phyloP scores from a whole-genome alignment of 805 yeast genomes.

The Monosporozyma aerobia region DNA sequence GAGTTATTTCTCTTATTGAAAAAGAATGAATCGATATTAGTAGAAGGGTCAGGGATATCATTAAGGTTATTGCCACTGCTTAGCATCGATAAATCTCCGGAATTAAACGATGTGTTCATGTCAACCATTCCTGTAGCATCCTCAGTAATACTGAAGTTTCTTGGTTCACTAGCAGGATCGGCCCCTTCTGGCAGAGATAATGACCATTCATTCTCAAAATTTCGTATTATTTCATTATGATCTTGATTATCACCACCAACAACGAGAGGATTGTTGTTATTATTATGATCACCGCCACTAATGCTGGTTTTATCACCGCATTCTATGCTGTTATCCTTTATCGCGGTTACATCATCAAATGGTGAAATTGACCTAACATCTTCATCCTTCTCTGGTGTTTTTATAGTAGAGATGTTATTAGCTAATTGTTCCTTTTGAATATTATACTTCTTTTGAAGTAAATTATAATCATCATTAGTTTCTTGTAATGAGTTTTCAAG shows the following conservation, averaged over 20 bases:
- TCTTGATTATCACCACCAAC: background rate
- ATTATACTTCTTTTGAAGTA: conserved; percentile 20
- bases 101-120: background rate
- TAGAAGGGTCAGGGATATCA: conserved; percentile 22
- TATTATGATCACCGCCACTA: background rate
- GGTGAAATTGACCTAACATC: background rate
- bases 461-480: conserved; percentile 21
- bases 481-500: conserved; percentile 18
- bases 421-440: conserved; percentile 20
- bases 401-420: conserved; percentile 3
- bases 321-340: background rate
- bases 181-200: background rate
- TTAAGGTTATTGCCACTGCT: background rate
- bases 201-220: conserved; percentile 4
- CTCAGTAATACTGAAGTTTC: background rate
- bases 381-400: background rate
- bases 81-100: background rate
- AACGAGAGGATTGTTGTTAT: background rate
- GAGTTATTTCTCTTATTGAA: conserved; percentile 2
- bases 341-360: background rate
- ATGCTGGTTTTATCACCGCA: background rate
- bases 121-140: background rate
- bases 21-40: conserved; percentile 10
- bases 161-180: background rate
- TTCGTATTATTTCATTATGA: background rate